Evolutionary conservation across 2,329 filamentous ascomycete species (phyloP), one percentile per base, ranked within the genome.

Genomic region (Metarhizium anisopliae): DNA sequence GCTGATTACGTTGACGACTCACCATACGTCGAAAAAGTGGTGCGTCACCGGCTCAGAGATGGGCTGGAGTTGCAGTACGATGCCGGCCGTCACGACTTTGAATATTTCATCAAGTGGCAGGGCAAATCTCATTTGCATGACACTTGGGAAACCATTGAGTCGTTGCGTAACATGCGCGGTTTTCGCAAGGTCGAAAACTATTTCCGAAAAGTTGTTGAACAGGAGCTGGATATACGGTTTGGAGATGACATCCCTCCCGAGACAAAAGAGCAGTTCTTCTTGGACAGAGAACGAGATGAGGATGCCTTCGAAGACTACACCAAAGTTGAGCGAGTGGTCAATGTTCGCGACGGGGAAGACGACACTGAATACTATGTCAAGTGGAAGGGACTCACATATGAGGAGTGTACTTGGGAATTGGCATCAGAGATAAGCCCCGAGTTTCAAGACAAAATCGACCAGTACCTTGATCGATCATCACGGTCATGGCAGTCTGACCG

Each of bases 71-170:
- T 83, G 56, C 72, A 78, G 14, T 75, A 76, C 55, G 85, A 89
- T 51, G 68, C 78, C 2, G 77, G 72, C 29, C 78, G 80, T 62
- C 83, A 91, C 54, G 89, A 96, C 67, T 96, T 94, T 64, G 90
- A 97, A 66, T 99, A 79, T 63, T 82, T 86, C 71, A 91, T 99
- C 72, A 99, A 99, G 75, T 99, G 95, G 94, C 90, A 96, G 71
- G 90, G 87, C 62, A 90, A 91, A 71, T 95, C 94, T 11, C 91
- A 99, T 68, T 86, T 95, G 63, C 94, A 99, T 74, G 89, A 95
- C 56, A 95, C 91, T 0, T 99, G 94, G 93, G 92, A 97, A 71
- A 86, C 85, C 0, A 86, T 86, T 57, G 85, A 89, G 55, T 81
- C 78, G 20, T 81, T 96, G 32, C 79, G 83, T 29, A 82, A 85